Percentiles rank a stretch among this genome's conserved stretches.
phyloP scores from a whole-genome alignment of 768 basidiomycete genomes.

The Cubamyces sp. region DNA sequence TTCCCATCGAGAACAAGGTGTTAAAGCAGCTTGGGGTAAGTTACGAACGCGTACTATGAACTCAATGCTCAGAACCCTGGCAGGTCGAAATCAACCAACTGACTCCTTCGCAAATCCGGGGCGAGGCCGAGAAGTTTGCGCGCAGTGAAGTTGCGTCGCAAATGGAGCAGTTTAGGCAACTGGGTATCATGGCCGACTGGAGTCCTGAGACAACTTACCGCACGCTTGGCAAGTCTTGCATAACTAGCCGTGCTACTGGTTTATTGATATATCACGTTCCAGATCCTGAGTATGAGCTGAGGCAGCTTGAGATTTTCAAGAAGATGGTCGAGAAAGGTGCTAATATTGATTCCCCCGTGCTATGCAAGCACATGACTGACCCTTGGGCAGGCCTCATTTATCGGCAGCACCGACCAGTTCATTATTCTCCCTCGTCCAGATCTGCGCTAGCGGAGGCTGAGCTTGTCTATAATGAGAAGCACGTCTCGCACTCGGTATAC shows the following conservation, averaged over 20 bases:
- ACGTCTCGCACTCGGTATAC: slow-evolving; percentile 86
- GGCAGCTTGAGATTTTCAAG: slow-evolving; percentile 84
- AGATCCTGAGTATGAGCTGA: slow-evolving; percentile 89
- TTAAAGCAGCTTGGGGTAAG: slow-evolving; percentile 73
- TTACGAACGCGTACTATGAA: background rate
- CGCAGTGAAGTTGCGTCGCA: slow-evolving; percentile 74
- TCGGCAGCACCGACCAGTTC: slow-evolving; percentile 84
- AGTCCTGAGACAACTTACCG: slow-evolving; percentile 70
- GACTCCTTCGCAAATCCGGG: slow-evolving; percentile 52
- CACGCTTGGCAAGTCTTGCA: slow-evolving; percentile 67
- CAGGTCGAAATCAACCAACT: slow-evolving; percentile 31
- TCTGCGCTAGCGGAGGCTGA: slow-evolving; percentile 97
- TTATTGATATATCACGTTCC: background rate
- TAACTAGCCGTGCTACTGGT: background rate
- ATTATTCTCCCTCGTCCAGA: slow-evolving; percentile 93
- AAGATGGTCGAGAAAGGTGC: slow-evolving; percentile 86
- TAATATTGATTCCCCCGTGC: background rate
- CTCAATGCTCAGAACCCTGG: background rate
- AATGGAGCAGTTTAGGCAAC: slow-evolving; percentile 73
- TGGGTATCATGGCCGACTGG: slow-evolving; percentile 96
- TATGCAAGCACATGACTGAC: background rate
- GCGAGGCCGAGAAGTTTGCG: slow-evolving; percentile 73
- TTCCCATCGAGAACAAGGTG: slow-evolving; percentile 96
- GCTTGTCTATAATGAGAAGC: slow-evolving; percentile 86
- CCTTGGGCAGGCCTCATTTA: slow-evolving; percentile 73